A percentile compares a stretch with the other conserved stretches of the same genome.
Conservation (phyloP, 2,329 filamentous ascomycete genomes). For the Aureobasidium mangrovei region DNA sequence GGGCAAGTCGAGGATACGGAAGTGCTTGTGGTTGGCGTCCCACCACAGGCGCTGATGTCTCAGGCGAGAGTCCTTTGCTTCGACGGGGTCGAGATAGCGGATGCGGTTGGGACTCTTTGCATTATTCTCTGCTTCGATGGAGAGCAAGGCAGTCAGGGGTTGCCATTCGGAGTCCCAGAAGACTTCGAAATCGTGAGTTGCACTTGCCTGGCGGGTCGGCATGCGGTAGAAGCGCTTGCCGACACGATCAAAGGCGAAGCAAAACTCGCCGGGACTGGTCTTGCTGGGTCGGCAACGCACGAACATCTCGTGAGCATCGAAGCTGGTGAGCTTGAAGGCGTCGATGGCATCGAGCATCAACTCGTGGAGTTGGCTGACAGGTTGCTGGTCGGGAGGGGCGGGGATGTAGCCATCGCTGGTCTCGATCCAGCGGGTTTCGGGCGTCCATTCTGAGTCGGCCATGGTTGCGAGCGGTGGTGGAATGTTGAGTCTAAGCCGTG, state of each 20-base stretch:
- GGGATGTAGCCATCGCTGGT: neutral
- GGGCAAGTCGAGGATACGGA: constrained; percentile 18
- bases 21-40: neutral
- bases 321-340: neutral
- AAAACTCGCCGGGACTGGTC: neutral
- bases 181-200: neutral
- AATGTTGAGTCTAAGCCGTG: too few species aligned
- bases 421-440: neutral
- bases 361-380: neutral
- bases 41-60: neutral
- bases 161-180: neutral
- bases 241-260: neutral
- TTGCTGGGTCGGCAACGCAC: neutral
- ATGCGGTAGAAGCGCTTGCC: too few species aligned
- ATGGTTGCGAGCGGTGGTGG: neutral
- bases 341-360: neutral
- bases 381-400: neutral
- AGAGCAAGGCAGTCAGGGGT: neutral
- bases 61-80: neutral
- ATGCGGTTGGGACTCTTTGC: neutral
- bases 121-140: neutral
- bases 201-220: too few species aligned
- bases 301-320: neutral
- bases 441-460: neutral
- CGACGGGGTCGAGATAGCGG: neutral